Evolutionary conservation across 1,284 basidiomycete species (phyloP), one percentile per base, ranked within the genome.

Genomic region (Trametes polyzona): DNA sequence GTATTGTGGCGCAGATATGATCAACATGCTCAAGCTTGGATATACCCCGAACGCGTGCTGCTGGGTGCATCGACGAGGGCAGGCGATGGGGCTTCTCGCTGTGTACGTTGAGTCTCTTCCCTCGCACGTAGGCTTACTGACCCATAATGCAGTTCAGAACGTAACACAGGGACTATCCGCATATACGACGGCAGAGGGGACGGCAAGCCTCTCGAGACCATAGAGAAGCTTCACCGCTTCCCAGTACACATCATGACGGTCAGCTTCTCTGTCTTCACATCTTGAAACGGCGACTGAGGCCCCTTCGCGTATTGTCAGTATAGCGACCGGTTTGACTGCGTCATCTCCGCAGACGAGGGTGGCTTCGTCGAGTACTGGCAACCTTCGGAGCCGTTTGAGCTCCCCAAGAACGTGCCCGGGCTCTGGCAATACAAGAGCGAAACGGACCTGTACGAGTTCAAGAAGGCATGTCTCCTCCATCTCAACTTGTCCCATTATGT

Each of bases 291-390:
- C 12, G 39, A 32, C 27, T 21, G 27, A n/a, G 42, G 30, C 12
- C 39, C 36, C 21, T 35, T 36, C 11, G 49, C 8, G 12, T 23
- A 10, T 5, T 24, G 50, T 16, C 62, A 97, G 93, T 99, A 95
- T 76, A 95, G 93, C 59, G 86, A 96, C 62, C 82, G 82, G 65
- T 96, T 90, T 71, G 90, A 98, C 69, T 92, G 90, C 9, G 94
- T 98, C 17, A 82, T 99, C 9, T 98, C 96, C 4, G 94, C 94
- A 3, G 97, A 99, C 69, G 90, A 96, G 69, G 88, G 85, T 12
- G 97, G 97, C 0, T 97, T 99, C 69, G 76, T 99, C 49, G 97
- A 99, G 72, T 98, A 97, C 73, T 99, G 97, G 97, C 86, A 88
- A 68, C 94, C 95, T 0, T 75, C 71, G 9, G 94, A 96, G 67